These are phyloP conservation scores for Closterium sp. DNA, from an alignment of 139 green algal genomes.

Conservation along the genomic window DNA sequence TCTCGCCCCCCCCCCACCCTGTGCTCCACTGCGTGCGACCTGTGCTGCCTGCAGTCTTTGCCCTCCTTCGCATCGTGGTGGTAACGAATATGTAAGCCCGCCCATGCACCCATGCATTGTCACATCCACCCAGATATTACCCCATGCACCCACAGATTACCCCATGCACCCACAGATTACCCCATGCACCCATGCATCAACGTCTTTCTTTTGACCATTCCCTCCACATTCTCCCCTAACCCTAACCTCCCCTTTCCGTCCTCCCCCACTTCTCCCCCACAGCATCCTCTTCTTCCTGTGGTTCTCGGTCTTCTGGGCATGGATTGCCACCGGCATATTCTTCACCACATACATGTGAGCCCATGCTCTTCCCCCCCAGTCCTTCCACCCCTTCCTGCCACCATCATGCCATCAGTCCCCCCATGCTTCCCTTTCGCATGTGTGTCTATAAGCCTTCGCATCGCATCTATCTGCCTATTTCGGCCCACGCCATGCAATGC, in stretches of 20 bases:
- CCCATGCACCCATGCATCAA: not conserved
- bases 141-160: not conserved
- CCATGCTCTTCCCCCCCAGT: too few species aligned
- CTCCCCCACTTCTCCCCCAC: not conserved
- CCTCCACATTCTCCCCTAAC: not conserved
- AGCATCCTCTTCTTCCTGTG: not conserved
- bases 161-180: not conserved
- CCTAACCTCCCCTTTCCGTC: not conserved
- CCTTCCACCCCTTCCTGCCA: too few species aligned
- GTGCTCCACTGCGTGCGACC: not conserved
- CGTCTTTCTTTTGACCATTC: not conserved
- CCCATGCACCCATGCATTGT: not conserved
- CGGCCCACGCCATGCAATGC: too few species aligned
- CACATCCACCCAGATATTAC: too few species aligned
- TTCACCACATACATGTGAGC: not conserved
- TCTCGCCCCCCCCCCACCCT: not conserved
- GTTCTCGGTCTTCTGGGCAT: not conserved
- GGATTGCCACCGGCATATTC: not conserved
- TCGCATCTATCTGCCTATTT: too few species aligned
- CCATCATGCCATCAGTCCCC: too few species aligned
- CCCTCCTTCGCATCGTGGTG: not conserved
- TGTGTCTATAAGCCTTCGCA: too few species aligned
- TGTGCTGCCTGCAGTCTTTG: not conserved
- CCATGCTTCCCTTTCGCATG: not conserved
- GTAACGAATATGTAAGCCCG: not conserved